Evolutionary conservation across 176 grass and related monocot species (phyloP).

Genomic region (Thalia dealbata): DNA sequence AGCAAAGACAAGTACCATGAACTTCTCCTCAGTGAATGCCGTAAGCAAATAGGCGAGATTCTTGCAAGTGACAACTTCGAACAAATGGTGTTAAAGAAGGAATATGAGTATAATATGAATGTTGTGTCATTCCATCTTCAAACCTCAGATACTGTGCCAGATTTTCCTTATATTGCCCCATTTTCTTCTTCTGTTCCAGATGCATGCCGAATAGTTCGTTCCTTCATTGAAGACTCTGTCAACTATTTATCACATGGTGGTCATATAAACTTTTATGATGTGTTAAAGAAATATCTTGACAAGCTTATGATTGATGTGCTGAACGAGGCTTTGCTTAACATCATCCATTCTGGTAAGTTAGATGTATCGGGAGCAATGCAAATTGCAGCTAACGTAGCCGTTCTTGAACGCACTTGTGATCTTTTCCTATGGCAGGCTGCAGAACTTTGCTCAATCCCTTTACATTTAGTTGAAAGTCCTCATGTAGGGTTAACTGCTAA

Average conservation of each 20-base stretch:
- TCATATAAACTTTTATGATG: slow-evolving; percentile 45
- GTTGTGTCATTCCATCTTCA: slow-evolving; percentile 58
- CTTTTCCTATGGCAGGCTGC: slow-evolving; percentile 66
- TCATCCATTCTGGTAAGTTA: slow-evolving; percentile 48
- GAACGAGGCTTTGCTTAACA: slow-evolving; percentile 55
- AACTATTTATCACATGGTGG: slow-evolving; percentile 60
- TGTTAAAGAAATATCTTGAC: slow-evolving; percentile 66
- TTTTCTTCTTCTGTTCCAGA: slow-evolving; percentile 83
- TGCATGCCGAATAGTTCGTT: slow-evolving; percentile 50
- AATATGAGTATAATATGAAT: slow-evolving; percentile 60
- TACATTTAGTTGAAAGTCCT: slow-evolving; percentile 55
- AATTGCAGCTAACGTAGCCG: slow-evolving; percentile 61
- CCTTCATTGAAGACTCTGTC: slow-evolving; percentile 72
- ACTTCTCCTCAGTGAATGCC: slow-evolving; percentile 52
- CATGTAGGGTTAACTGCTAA: slow-evolving; percentile 64
- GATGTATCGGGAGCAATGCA: slow-evolving; percentile 59
- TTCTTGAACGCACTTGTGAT: slow-evolving; percentile 74
- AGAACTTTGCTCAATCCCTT: slow-evolving; percentile 51
- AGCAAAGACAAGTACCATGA: slow-evolving; percentile 54
- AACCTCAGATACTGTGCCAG: slow-evolving; percentile 30
- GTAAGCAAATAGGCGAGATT: slow-evolving; percentile 37
- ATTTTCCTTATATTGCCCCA: slow-evolving; percentile 51
- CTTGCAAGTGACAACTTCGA: slow-evolving; percentile 48
- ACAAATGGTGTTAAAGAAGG: slow-evolving; percentile 53
- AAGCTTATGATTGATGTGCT: slow-evolving; percentile 82